Evolutionary conservation across 371 early-diverging fungal genomes (phyloP).

Genomic region (Conidiobolus incongruus): DNA sequence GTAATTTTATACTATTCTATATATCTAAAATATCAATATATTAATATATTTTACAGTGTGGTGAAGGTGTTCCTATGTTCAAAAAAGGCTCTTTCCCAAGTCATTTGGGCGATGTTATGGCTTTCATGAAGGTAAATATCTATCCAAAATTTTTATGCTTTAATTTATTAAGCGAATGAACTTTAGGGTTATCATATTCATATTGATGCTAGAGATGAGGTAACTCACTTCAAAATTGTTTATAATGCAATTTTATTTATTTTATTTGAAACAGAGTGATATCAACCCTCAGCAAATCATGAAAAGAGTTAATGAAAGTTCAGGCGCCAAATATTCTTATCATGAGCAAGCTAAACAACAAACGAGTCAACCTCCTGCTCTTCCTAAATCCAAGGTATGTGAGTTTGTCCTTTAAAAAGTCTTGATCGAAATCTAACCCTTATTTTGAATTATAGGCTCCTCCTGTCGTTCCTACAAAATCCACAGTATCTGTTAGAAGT

Average conservation of each 20-base stretch:
- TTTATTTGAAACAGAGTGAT: constrained; percentile 21
- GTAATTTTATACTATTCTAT: constrained; percentile 18
- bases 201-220: constrained; percentile 54
- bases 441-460: constrained; percentile 19
- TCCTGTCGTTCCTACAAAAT: neutral
- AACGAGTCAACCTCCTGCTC: constrained; percentile 17
- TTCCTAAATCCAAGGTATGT: constrained; percentile 13
- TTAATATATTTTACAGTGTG: constrained; percentile 29
- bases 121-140: constrained; percentile 38
- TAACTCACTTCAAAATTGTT: neutral
- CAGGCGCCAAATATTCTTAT: constrained; percentile 74
- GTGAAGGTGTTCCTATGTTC: constrained; percentile 74
- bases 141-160: no score
- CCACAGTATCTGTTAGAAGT: neutral
- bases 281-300: constrained; percentile 56
- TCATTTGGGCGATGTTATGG: constrained; percentile 51
- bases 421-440: constrained; percentile 23
- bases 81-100: constrained; percentile 68
- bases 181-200: constrained; percentile 59
- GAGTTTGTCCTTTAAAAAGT: no score
- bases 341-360: constrained; percentile 31
- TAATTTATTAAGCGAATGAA: neutral
- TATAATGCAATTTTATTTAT: neutral
- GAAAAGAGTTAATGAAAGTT: constrained; percentile 55
- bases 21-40: neutral